A percentile compares a stretch with the other conserved stretches of the same genome.
phyloP scores from a whole-genome alignment of 129 eudicot genomes.

The Glebionis coronaria region DNA sequence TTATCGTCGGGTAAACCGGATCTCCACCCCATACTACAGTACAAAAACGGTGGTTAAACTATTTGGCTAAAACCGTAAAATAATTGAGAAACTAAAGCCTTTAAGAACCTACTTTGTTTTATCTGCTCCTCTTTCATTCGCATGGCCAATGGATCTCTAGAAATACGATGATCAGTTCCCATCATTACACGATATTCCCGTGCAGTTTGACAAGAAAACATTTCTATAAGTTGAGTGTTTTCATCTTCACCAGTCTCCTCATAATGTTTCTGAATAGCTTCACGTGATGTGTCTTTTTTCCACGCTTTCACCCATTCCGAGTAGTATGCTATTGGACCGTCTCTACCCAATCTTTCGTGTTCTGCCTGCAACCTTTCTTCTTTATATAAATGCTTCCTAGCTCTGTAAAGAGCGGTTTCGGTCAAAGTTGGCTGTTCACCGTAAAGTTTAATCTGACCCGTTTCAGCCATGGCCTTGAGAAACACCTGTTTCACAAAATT shows the following conservation, averaged over 20 bases:
- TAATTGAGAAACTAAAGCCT: neutral
- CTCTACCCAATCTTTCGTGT: conserved; percentile 53
- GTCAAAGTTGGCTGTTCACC: conserved; percentile 92
- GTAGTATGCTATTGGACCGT: conserved; percentile 92
- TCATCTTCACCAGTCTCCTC: conserved; percentile 99
- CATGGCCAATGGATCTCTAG: conserved; percentile 94
- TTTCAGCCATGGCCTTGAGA: conserved; percentile 98
- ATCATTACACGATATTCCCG: conserved; percentile 94
- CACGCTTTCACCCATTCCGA: conserved; percentile 96
- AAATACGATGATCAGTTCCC: conserved; percentile 85
- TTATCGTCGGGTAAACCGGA: conserved; percentile 95
- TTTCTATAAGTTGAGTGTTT: conserved; percentile 77
- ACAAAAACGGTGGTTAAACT: neutral
- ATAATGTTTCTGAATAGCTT: conserved; percentile 87
- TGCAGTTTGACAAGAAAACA: conserved; percentile 89
- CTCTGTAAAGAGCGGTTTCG: conserved; percentile 91
- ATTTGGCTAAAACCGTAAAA: neutral
- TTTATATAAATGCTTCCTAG: conserved; percentile 86
- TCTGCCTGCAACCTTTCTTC: conserved; percentile 96
- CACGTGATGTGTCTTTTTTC: conserved; percentile 87
- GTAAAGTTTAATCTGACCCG: conserved; percentile 93
- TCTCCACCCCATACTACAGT: conserved; percentile 99
- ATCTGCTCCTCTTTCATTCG: conserved; percentile 90
- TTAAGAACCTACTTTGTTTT: conserved; percentile 62
- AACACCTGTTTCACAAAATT: conserved; percentile 50